phyloP scores from a whole-genome alignment of 192 early-diverging fungal species.

The Podila epicladia region DNA sequence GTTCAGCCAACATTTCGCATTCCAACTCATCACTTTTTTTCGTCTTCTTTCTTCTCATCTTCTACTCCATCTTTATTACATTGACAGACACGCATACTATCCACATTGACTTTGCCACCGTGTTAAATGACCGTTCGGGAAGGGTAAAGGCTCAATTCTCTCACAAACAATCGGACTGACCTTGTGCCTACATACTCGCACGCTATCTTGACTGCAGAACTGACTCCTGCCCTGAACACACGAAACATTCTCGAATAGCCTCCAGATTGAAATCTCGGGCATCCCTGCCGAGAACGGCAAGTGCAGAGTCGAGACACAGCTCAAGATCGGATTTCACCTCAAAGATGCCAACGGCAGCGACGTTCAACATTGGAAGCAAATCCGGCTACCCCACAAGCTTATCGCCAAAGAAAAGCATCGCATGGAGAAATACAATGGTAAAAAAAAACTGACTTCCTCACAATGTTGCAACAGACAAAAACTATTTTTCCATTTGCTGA shows the following conservation, averaged over 20 bases:
- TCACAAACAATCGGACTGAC: no score
- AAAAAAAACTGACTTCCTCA: not conserved
- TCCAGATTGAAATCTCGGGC: constrained; percentile 51
- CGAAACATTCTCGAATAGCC: constrained; percentile 15
- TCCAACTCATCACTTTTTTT: not conserved
- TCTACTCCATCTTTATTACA: not conserved
- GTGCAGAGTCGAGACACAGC: constrained; percentile 88
- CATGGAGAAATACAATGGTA: constrained; percentile 61
- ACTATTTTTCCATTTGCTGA: no score
- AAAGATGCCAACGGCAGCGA: constrained; percentile 63
- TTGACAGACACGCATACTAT: not conserved
- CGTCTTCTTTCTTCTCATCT: not conserved
- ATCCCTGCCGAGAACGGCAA: constrained; percentile 60
- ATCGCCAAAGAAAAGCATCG: constrained; percentile 76
- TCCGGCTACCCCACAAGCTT: constrained; percentile 75
- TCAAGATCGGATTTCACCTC: constrained; percentile 79
- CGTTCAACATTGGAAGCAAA: constrained; percentile 74
- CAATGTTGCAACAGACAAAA: not conserved
- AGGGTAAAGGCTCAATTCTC: constrained; percentile 22
- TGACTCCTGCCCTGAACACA: not conserved
- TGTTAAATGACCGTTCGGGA: constrained; percentile 47
- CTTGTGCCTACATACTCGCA: not conserved
- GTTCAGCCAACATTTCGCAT: no score
- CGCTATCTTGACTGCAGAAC: not conserved
- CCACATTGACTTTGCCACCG: not conserved